Percentiles rank a stretch among this genome's conserved stretches.
Evolutionary conservation across 495 filamentous ascomycete genomes (phyloP).

Genomic region (Corynascus novoguineensis): DNA sequence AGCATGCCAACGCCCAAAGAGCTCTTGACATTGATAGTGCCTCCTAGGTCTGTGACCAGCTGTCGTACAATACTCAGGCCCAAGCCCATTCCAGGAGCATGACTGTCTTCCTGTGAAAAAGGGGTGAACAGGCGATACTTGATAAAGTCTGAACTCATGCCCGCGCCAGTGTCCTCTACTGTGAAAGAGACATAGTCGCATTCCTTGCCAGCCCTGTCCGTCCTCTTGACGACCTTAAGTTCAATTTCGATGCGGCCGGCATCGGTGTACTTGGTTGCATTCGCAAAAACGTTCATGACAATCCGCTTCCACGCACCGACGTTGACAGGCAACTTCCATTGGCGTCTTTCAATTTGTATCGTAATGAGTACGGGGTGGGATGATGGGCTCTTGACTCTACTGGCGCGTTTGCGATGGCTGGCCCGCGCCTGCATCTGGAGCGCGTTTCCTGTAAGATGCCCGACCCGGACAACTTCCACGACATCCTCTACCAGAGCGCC

Average conservation of each 20-base stretch:
- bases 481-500: conserved; percentile 38
- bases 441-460: conserved; percentile 26
- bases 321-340: conserved; percentile 35
- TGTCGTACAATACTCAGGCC: conserved; percentile 66
- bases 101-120: conserved; percentile 64
- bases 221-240: conserved; percentile 33
- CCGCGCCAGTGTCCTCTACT: conserved; percentile 61
- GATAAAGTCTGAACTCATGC: conserved; percentile 66
- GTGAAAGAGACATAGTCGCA: conserved; percentile 22
- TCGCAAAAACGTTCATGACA: conserved; percentile 78
- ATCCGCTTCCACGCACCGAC: conserved; percentile 52
- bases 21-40: conserved; percentile 50
- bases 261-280: conserved; percentile 74
- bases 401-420: background rate
- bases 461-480: conserved; percentile 41
- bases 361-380: conserved; percentile 29
- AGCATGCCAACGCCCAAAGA: conserved; percentile 25
- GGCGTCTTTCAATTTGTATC: conserved; percentile 29
- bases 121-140: conserved; percentile 60
- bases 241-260: conserved; percentile 60
- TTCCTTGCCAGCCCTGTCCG: conserved; percentile 1
- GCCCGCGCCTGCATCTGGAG: conserved; percentile 13
- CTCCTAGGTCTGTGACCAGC: conserved; percentile 54
- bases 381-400: conserved; percentile 19
- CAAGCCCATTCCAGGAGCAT: conserved; percentile 62